Evolutionary conservation across 1,284 basidiomycete genomes (phyloP).

Genomic region (Hymenochaete sp.): DNA sequence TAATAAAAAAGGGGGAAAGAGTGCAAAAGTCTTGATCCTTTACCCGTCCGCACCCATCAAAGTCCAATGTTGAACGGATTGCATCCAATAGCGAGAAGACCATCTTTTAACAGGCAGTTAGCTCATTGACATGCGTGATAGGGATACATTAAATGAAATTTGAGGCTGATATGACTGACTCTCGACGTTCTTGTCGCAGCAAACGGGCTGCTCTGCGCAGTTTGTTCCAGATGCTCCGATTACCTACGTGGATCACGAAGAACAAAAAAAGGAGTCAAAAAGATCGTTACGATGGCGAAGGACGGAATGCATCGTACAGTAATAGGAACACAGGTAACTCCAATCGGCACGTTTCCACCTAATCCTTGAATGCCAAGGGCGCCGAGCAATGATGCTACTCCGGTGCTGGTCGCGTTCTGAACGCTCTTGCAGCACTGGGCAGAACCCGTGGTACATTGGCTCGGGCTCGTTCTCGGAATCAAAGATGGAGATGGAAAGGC

Average conservation of each 20-base stretch:
- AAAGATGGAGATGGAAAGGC: no score
- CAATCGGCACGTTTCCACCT: conserved; percentile 8
- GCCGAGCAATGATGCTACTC: conserved; percentile 1
- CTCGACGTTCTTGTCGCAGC: conserved; percentile 16
- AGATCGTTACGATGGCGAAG: neutral
- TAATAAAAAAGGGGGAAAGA: no score
- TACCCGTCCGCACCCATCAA: neutral
- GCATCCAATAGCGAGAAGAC: conserved; percentile 14
- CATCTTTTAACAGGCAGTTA: conserved; percentile 5
- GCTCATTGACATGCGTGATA: neutral
- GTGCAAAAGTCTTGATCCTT: neutral
- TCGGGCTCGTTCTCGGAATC: no score
- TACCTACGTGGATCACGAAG: neutral
- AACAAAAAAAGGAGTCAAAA: no score
- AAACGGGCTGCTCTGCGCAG: conserved; percentile 11
- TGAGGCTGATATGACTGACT: neutral
- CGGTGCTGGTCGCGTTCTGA: neutral
- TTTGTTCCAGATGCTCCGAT: conserved; percentile 3
- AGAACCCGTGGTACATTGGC: conserved; percentile 14
- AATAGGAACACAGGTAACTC: conserved; percentile 15
- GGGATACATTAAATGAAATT: neutral
- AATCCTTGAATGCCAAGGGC: conserved; percentile 10
- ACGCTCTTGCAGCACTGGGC: conserved; percentile 15
- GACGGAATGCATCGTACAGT: conserved; percentile 5
- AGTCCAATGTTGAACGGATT: conserved; percentile 10